phyloP scores from a whole-genome alignment of 2,329 filamentous ascomycete species.

The Claviceps purpurea region DNA sequence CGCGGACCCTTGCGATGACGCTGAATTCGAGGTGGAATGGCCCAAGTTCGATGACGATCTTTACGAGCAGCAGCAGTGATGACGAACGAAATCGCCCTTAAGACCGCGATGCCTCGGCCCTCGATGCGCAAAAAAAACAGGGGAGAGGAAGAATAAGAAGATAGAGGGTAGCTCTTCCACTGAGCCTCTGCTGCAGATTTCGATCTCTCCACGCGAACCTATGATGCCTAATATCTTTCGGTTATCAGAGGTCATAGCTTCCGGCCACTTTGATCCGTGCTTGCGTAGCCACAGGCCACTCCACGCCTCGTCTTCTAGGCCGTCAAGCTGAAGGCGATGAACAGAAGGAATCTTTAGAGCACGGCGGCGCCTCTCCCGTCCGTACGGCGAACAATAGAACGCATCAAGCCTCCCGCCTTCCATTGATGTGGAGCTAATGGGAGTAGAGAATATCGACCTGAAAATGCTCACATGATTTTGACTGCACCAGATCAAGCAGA shows the following conservation, averaged over 20 bases:
- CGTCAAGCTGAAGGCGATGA: background rate
- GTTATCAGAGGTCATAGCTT: background rate
- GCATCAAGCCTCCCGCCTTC: background rate
- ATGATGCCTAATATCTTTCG: background rate
- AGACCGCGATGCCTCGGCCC: too few species aligned
- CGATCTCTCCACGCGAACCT: background rate
- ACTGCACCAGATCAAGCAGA: too few species aligned
- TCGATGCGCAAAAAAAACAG: too few species aligned
- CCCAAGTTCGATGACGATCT: slow-evolving; percentile 29
- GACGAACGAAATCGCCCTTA: background rate
- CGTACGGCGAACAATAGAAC: background rate
- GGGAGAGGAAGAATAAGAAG: background rate
- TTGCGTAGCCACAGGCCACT: background rate
- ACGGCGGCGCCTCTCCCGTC: too few species aligned
- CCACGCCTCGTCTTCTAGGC: background rate
- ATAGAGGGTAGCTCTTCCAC: background rate
- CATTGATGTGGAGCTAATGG: background rate
- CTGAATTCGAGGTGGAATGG: slow-evolving; percentile 33
- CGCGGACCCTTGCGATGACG: slow-evolving; percentile 25
- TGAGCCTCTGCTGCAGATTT: background rate
- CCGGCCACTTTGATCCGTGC: background rate
- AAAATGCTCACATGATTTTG: too few species aligned
- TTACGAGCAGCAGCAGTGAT: slow-evolving; percentile 11
- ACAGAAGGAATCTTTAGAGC: background rate
- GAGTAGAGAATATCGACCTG: too few species aligned